Evolutionary conservation across 139 green algal genomes (phyloP).

Genomic region (Micromonas pusilla): DNA sequence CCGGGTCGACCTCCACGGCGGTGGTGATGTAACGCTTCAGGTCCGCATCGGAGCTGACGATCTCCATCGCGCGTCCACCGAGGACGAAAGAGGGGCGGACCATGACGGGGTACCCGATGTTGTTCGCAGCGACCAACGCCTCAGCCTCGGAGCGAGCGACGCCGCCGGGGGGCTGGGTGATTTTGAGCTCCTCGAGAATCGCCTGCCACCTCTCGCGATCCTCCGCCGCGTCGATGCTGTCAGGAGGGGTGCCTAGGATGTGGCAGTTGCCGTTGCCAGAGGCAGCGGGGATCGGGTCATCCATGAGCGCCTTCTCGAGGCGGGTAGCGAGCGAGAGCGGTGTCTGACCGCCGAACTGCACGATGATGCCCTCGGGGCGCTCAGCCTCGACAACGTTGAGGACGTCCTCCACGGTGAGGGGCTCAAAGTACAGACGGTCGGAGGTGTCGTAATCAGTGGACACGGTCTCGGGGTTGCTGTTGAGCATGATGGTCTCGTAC

Average conservation of each 20-base stretch:
- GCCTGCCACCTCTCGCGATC: constrained; percentile 78
- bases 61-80: constrained; percentile 96
- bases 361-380: constrained; percentile 95
- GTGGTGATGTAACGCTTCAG: constrained; percentile 55
- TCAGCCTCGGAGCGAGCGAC: constrained; percentile 58
- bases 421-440: constrained; percentile 97
- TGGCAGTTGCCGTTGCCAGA: constrained; percentile 71
- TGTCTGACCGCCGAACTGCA: constrained; percentile 99
- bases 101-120: constrained; percentile 95
- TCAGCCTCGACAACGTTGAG: constrained; percentile 94
- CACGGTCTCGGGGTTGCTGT: constrained; percentile 98
- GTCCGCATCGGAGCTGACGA: constrained; percentile 82
- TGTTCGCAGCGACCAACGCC: constrained; percentile 64
- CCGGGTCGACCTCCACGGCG: constrained; percentile 71
- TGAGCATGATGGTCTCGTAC: constrained; percentile 99
- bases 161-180: constrained; percentile 72
- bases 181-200: constrained; percentile 67
- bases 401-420: constrained; percentile 85
- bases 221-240: constrained; percentile 93
- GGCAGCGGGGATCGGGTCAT: constrained; percentile 35
- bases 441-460: constrained; percentile 95
- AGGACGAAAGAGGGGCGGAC: constrained; percentile 95
- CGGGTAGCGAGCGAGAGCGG: constrained; percentile 83
- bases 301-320: constrained; percentile 55
- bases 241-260: constrained; percentile 93